Conservation (phyloP, 208 protist genomes). For the Wallacemonas collosoma region DNA sequence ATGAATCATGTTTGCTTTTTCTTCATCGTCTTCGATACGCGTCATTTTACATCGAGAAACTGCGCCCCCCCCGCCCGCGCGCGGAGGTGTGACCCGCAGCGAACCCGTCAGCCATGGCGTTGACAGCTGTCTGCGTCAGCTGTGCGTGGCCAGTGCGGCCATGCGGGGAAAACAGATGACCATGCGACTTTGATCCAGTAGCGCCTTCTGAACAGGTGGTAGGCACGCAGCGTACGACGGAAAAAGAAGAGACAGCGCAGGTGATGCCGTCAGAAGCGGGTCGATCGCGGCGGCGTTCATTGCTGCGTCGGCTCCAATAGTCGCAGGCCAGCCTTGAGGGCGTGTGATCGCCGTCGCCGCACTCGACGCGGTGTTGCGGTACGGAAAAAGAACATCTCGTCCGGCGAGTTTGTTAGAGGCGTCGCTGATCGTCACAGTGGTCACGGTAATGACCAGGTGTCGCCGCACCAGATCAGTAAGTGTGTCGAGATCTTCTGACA, state of each 20-base stretch:
- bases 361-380: conserved; percentile 20
- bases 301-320: not conserved
- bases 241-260: conserved; percentile 9
- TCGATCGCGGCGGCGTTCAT: conserved; percentile 16
- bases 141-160: not conserved
- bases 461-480: not conserved
- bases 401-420: conserved; percentile 50
- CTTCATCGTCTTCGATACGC: too few species aligned
- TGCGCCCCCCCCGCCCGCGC: too few species aligned
- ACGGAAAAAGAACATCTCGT: conserved; percentile 74
- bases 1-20: too few species aligned
- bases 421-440: conserved; percentile 65
- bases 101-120: too few species aligned
- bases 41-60: too few species aligned
- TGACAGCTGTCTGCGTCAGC: too few species aligned
- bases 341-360: not conserved
- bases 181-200: conserved; percentile 27
- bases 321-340: not conserved
- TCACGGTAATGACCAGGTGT: conserved; percentile 3
- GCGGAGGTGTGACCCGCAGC: too few species aligned
- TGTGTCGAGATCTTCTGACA: conserved; percentile 1
- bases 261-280: not conserved
- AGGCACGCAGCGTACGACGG: conserved; percentile 5
- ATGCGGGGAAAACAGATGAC: conserved; percentile 26
- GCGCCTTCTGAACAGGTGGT: conserved; percentile 16